phyloP scores from a whole-genome alignment of 495 filamentous ascomycete genomes.

The Penicillium lividum region DNA sequence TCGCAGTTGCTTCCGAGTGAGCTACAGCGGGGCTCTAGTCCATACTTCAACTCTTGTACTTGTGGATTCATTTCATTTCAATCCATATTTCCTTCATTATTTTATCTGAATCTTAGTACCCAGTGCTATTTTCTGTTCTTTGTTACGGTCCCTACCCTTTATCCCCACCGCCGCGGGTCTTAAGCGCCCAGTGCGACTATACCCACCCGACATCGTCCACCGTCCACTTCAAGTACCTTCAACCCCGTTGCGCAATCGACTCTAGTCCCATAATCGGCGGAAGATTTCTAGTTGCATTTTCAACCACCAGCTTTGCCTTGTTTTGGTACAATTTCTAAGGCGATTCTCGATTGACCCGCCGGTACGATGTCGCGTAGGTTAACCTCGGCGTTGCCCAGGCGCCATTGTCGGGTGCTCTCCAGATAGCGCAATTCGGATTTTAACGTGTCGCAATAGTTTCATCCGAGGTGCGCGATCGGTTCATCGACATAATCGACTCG shows the following conservation, averaged over 20 bases:
- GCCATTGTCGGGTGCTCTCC: conserved; percentile 16
- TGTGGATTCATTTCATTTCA: neutral
- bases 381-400: conserved; percentile 24
- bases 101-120: neutral
- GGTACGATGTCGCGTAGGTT: conserved; percentile 47
- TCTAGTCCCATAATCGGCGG: neutral
- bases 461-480: conserved; percentile 64
- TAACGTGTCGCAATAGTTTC: conserved; percentile 54
- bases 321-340: neutral
- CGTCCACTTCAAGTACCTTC: conserved; percentile 14
- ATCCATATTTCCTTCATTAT: neutral
- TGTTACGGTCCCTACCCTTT: conserved; percentile 5
- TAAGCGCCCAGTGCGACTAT: conserved; percentile 49
- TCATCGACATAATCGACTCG: conserved; percentile 84
- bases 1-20: neutral
- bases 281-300: neutral
- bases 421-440: conserved; percentile 10
- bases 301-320: neutral
- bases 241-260: conserved; percentile 9
- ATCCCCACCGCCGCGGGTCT: conserved; percentile 35
- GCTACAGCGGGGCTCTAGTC: neutral
- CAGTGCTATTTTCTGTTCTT: neutral
- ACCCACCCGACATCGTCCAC: conserved; percentile 23
- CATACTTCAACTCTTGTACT: too few species aligned
- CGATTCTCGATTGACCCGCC: conserved; percentile 10